phyloP scores from a whole-genome alignment of 495 filamentous ascomycete genomes.

The Aspergillus indologenus region DNA sequence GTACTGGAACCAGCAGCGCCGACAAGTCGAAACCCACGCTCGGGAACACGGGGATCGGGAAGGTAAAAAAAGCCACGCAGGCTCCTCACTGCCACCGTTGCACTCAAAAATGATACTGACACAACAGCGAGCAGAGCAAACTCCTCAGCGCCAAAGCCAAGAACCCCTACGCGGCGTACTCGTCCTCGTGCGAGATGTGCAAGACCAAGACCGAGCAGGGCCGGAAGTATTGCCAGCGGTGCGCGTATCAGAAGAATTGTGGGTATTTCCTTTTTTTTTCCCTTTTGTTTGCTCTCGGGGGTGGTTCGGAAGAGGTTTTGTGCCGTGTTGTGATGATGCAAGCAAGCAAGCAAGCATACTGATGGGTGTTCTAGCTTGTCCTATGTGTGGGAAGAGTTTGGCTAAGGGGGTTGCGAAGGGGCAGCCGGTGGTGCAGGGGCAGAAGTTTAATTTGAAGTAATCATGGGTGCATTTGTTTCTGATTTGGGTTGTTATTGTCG shows the following conservation, averaged over 20 bases:
- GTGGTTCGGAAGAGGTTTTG: neutral
- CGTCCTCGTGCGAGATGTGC: conserved; percentile 57
- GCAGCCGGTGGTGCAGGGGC: conserved; percentile 56
- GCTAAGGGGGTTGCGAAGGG: conserved; percentile 45
- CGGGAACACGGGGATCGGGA: conserved; percentile 38
- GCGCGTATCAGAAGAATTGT: conserved; percentile 65
- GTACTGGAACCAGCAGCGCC: neutral
- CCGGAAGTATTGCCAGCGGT: conserved; percentile 60
- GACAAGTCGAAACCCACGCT: conserved; percentile 47
- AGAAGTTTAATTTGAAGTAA: conserved; percentile 66
- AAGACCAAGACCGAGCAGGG: conserved; percentile 65
- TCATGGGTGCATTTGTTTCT: conserved; percentile 1
- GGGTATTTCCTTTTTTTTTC: conserved; percentile 38
- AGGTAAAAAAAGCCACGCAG: too few relatives aligned
- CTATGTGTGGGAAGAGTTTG: conserved; percentile 62
- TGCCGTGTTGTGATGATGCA: neutral
- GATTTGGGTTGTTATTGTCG: neutral
- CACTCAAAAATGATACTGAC: conserved; percentile 8
- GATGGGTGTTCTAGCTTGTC: conserved; percentile 46
- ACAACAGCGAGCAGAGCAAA: conserved; percentile 50
- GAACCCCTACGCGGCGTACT: conserved; percentile 68
- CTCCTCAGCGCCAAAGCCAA: conserved; percentile 64
- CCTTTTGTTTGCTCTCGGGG: neutral
- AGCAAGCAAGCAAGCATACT: conserved; percentile 10
- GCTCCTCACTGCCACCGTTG: too few relatives aligned